These are phyloP conservation scores for Chlorella vulgaris DNA, from an alignment of 139 green algal species.

Conservation along the genomic window DNA sequence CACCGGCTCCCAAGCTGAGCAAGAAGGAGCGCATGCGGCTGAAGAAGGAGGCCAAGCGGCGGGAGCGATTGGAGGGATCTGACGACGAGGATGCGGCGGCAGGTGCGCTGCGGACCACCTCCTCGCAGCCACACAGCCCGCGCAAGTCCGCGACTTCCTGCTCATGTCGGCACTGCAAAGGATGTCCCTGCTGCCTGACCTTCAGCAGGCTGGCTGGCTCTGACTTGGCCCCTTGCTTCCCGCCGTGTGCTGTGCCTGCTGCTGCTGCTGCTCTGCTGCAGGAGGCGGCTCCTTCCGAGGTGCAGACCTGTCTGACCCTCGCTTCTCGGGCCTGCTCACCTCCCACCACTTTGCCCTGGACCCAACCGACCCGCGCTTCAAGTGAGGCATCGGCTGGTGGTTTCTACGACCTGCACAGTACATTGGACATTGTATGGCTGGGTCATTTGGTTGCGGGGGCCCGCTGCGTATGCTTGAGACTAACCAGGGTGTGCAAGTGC, in stretches of 20 bases:
- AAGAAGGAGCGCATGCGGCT: conserved; percentile 48
- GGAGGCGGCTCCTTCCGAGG: neutral
- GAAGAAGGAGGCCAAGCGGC: conserved; percentile 45
- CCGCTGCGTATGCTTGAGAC: neutral
- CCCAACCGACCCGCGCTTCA: conserved; percentile 89
- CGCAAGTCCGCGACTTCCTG: no score
- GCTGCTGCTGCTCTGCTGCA: neutral
- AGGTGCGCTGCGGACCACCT: neutral
- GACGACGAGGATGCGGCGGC: conserved; percentile 49
- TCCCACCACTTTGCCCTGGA: conserved; percentile 84
- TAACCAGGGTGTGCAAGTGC: neutral
- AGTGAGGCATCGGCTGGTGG: neutral
- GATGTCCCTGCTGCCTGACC: no score
- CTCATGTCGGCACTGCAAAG: no score
- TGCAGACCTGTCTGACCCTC: conserved; percentile 72
- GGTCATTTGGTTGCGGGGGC: neutral
- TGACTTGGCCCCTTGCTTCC: no score
- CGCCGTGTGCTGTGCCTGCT: no score
- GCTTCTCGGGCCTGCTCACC: conserved; percentile 78
- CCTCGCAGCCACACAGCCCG: no score
- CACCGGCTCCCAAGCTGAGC: conserved; percentile 56
- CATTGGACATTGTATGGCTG: no score
- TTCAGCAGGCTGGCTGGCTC: no score
- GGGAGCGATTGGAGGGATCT: conserved; percentile 43
- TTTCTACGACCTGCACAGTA: no score